phyloP scores from a whole-genome alignment of 1,284 basidiomycete genomes.

The Apiotrichum gracile region DNA sequence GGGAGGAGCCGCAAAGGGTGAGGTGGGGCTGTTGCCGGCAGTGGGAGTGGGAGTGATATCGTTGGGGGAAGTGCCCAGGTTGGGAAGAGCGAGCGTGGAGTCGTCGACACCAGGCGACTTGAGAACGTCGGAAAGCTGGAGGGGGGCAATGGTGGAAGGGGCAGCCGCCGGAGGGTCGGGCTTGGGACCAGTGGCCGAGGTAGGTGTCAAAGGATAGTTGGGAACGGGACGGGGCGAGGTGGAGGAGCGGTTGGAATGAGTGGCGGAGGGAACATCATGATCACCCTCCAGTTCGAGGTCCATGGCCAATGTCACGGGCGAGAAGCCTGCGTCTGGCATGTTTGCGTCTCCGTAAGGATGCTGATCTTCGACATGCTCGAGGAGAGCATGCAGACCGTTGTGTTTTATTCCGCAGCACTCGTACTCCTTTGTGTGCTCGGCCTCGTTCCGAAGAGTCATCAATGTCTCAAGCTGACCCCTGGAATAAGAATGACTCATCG shows the following conservation, averaged over 20 bases:
- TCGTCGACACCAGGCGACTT: constrained; percentile 32
- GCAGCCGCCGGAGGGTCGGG: not conserved
- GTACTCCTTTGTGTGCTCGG: constrained; percentile 38
- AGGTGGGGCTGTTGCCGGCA: constrained; percentile 26
- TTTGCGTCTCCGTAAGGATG: constrained; percentile 36
- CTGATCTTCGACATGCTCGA: constrained; percentile 44
- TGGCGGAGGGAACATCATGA: constrained; percentile 15
- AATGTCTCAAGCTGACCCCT: constrained; percentile 35
- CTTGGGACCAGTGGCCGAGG: constrained; percentile 1
- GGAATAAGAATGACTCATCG: constrained; percentile 30
- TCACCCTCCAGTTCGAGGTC: constrained; percentile 36
- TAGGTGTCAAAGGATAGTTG: constrained; percentile 34
- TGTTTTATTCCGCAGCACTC: constrained; percentile 38
- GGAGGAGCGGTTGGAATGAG: constrained; percentile 32
- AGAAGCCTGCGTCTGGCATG: constrained; percentile 27
- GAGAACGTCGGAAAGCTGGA: constrained; percentile 43
- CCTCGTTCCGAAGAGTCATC: constrained; percentile 31
- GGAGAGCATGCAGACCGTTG: constrained; percentile 35
- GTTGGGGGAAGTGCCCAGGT: not conserved
- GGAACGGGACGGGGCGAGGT: constrained; percentile 26
- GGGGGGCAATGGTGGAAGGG: constrained; percentile 20
- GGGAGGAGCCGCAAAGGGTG: constrained; percentile 29
- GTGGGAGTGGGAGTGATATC: constrained; percentile 32
- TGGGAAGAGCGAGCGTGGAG: not conserved
- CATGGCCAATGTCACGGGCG: constrained; percentile 39